A percentile compares a stretch with the other conserved stretches of the same genome.
These are phyloP conservation scores for Hypoxylon sp. DNA, from an alignment of 2,329 filamentous ascomycete genomes.

Conservation along the genomic window DNA sequence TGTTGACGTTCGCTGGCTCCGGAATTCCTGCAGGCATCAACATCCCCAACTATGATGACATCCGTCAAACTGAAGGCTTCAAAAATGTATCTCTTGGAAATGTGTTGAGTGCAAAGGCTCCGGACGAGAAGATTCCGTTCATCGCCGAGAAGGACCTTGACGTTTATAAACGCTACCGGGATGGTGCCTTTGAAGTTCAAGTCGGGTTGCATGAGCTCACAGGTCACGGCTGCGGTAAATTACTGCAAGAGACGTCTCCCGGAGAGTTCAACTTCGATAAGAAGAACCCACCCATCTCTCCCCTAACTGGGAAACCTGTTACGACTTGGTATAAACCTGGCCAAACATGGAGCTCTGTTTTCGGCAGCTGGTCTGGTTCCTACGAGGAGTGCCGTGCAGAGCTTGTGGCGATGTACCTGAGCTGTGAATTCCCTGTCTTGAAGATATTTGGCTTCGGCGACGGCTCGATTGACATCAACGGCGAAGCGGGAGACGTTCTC, in stretches of 20 bases:
- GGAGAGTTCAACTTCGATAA: constrained; percentile 92
- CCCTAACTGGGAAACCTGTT: constrained; percentile 82
- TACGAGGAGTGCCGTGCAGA: constrained; percentile 98
- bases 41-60: constrained; percentile 61
- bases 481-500: constrained; percentile 86
- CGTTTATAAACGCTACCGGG: constrained; percentile 85
- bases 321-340: constrained; percentile 93
- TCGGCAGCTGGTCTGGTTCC: constrained; percentile 86
- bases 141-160: constrained; percentile 83
- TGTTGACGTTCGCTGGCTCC: constrained; percentile 82
- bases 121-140: constrained; percentile 93
- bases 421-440: constrained; percentile 89
- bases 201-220: constrained; percentile 93
- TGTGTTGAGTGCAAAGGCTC: constrained; percentile 89
- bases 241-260: constrained; percentile 88
- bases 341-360: constrained; percentile 94
- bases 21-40: constrained; percentile 79
- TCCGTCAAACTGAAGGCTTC: constrained; percentile 87
- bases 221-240: constrained; percentile 91
- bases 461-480: constrained; percentile 78
- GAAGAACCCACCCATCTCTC: constrained; percentile 84
- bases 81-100: constrained; percentile 97
- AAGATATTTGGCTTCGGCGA: constrained; percentile 94
- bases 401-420: constrained; percentile 90
- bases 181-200: constrained; percentile 93